phyloP scores from a whole-genome alignment of 805 yeast species.

The Saccharomycopsis sp. region DNA sequence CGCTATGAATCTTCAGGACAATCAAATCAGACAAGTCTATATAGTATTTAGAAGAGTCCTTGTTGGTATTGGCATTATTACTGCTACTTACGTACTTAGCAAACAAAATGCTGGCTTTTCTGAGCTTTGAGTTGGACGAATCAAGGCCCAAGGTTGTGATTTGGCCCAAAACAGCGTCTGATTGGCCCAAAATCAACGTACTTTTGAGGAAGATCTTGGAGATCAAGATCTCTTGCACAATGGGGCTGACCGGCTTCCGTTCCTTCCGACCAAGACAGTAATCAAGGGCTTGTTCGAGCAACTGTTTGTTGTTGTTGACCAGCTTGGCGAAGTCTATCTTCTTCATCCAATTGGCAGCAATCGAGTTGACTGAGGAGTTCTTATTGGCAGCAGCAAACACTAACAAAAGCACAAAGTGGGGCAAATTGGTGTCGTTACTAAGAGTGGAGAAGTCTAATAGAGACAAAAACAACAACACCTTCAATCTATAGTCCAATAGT shows the following conservation, averaged over 20 bases:
- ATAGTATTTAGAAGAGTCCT: slow-evolving; percentile 18
- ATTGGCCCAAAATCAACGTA: not conserved
- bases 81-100: slow-evolving; percentile 50
- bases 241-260: slow-evolving; percentile 46
- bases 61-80: not conserved
- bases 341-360: slow-evolving; percentile 45
- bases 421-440: slow-evolving; percentile 36
- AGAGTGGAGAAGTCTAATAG: slow-evolving; percentile 27
- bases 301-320: slow-evolving; percentile 30
- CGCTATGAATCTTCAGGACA: slow-evolving; percentile 44
- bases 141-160: slow-evolving; percentile 56
- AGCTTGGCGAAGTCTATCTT: slow-evolving; percentile 30
- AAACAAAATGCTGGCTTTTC: slow-evolving; percentile 53
- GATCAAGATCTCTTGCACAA: slow-evolving; percentile 52
- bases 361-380: slow-evolving; percentile 47
- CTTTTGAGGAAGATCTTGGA: slow-evolving; percentile 16
- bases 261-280: slow-evolving; percentile 46
- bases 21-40: slow-evolving; percentile 45
- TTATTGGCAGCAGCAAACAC: slow-evolving; percentile 61
- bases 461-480: slow-evolving; percentile 36
- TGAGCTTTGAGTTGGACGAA: slow-evolving; percentile 46
- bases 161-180: slow-evolving; percentile 15
- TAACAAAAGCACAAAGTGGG: slow-evolving; percentile 39
- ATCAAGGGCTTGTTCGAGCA: slow-evolving; percentile 39
- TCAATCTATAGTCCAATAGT: slow-evolving; percentile 35